Evolutionary conservation across 495 filamentous ascomycete species (phyloP), one percentile per base, ranked within the genome.

Genomic region (Xylaria scruposa): DNA sequence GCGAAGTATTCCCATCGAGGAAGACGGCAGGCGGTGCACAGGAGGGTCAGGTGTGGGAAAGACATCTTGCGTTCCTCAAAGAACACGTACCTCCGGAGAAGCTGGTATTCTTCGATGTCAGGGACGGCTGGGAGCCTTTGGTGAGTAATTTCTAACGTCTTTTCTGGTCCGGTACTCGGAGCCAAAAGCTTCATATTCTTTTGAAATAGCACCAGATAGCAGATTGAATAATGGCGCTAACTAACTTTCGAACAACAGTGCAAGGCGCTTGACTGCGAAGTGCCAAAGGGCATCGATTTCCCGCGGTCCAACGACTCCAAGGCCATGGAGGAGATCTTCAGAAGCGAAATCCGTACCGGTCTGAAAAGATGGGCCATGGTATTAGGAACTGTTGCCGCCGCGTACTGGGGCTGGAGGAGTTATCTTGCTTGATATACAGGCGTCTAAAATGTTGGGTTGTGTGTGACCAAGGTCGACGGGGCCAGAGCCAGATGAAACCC

Each of bases 101-200:
- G 46, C 73, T 76, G 26, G 62, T 78, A 31, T 75, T 78, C 40
- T 76, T 78, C 53, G 68, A 76, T 49, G 74, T 76, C 15, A 60
- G 66, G 13, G 76, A 78, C 13, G 76, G 74, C 17, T 76, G 76
- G 76, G 74, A 61, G 26, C 76, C 74, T 9, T 46, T 78, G 19
- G 65, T 67, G 19, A 56, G 65, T 67, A 19, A 56, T 33, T 31
- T 24, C 9, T 10, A 2, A 3, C 19, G 9, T 42, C 36, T 40
- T 24, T 9, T 8, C 12, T 49, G 10, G 4, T 67, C 17, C 1
- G 6, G 46, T 53, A 17, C 33, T 26, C 10, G 24, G 59, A 6
- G 0, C 59, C 24, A 19, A 12, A 24, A 64, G 42, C 12, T 33
- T 47, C 47, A 1, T 21, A 31, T 4, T 8, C n/a, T 26, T 46